phyloP scores from a whole-genome alignment of 768 basidiomycete species.

The Fomitopsis pulvina region DNA sequence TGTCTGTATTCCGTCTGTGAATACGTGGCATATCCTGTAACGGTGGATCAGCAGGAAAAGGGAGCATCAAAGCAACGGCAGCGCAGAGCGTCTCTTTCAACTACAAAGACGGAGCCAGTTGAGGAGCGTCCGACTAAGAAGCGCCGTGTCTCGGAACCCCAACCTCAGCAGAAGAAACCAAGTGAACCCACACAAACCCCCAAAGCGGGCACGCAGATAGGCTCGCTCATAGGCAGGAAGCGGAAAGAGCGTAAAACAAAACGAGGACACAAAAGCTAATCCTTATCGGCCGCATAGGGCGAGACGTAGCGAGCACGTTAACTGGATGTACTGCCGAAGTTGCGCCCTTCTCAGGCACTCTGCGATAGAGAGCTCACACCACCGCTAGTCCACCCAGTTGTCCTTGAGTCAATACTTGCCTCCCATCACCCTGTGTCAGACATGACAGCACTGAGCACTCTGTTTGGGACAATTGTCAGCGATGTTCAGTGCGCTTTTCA shows the following conservation, averaged over 20 bases:
- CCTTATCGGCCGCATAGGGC: too few relatives aligned
- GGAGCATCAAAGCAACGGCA: neutral
- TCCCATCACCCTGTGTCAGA: neutral
- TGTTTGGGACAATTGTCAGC: too few relatives aligned
- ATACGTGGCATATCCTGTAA: neutral
- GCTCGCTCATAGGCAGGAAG: slow-evolving; percentile 76
- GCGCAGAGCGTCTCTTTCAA: slow-evolving; percentile 11
- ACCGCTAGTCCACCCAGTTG: neutral
- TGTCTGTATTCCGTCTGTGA: slow-evolving; percentile 12
- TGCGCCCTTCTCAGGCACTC: neutral
- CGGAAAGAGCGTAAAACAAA: slow-evolving; percentile 56
- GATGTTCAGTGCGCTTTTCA: too few relatives aligned
- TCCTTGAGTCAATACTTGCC: neutral
- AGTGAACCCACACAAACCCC: slow-evolving; percentile 11
- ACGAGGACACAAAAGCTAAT: too few relatives aligned
- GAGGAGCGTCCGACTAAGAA: slow-evolving; percentile 37
- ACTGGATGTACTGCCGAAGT: neutral
- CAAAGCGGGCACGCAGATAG: slow-evolving; percentile 39
- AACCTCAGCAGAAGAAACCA: neutral
- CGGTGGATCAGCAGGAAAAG: too few relatives aligned
- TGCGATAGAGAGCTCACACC: neutral
- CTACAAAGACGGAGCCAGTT: slow-evolving; percentile 18
- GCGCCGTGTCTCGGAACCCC: slow-evolving; percentile 25
- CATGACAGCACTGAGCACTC: too few relatives aligned
- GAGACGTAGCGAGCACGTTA: too few relatives aligned